These are phyloP conservation scores for Termitomyces eurrhizus DNA, from an alignment of 768 basidiomycete genomes.

Conservation along the genomic window DNA sequence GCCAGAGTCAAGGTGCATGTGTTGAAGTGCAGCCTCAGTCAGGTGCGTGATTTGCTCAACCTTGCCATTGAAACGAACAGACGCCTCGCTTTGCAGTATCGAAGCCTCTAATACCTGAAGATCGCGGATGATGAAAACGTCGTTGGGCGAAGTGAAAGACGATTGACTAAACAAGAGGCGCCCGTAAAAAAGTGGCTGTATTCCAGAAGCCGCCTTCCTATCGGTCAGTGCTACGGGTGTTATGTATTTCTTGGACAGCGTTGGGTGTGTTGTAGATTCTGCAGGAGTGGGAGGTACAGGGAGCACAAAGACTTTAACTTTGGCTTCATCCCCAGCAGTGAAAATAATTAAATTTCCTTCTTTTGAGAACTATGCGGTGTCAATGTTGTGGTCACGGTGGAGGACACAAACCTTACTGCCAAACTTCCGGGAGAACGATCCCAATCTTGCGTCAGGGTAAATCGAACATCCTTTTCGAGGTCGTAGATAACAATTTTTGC, in stretches of 20 bases:
- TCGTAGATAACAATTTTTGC: constrained; percentile 80
- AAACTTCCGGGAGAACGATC: constrained; percentile 71
- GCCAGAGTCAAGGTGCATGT: constrained; percentile 55
- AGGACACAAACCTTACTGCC: constrained; percentile 39
- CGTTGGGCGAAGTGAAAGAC: constrained; percentile 76
- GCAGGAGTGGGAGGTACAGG: constrained; percentile 61
- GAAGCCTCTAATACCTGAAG: constrained; percentile 41
- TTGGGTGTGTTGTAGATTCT: constrained; percentile 49
- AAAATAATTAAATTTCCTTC: constrained; percentile 68
- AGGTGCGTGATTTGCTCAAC: constrained; percentile 63
- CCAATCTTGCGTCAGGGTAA: constrained; percentile 79
- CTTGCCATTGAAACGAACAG: constrained; percentile 27
- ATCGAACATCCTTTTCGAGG: constrained; percentile 58
- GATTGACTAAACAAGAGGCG: constrained; percentile 70
- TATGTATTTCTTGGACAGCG: constrained; percentile 40
- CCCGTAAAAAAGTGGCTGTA: constrained; percentile 57
- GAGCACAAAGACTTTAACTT: constrained; percentile 68
- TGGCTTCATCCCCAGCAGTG: constrained; percentile 75
- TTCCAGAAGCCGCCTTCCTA: constrained; percentile 50
- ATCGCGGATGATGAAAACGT: constrained; percentile 62
- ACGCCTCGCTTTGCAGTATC: constrained; percentile 28
- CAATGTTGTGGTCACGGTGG: background rate
- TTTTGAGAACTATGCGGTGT: constrained; percentile 59
- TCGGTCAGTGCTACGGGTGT: constrained; percentile 59
- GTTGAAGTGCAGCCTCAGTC: constrained; percentile 48